These are phyloP conservation scores for Carex cristatella DNA, from an alignment of 176 grass and related monocot genomes.

Conservation along the genomic window DNA sequence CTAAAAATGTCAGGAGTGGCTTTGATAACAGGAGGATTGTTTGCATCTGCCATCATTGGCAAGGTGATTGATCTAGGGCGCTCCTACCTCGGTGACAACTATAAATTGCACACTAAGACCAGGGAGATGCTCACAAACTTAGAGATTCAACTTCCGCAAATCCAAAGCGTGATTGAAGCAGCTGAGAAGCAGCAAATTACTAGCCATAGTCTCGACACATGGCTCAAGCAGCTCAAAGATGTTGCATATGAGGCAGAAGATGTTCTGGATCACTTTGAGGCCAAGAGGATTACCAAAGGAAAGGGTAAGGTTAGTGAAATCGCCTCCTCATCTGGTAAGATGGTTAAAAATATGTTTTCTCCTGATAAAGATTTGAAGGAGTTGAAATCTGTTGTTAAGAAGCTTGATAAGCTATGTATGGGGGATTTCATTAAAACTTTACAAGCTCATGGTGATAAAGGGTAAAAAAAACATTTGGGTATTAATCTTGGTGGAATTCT, in stretches of 20 bases:
- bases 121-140: slow-evolving; percentile 1
- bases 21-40: not conserved
- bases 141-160: not conserved
- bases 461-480: too few species aligned
- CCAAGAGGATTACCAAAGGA: not conserved
- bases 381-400: not conserved
- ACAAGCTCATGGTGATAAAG: too few species aligned
- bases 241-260: not conserved
- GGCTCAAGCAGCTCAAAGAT: slow-evolving; percentile 6
- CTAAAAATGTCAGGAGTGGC: too few species aligned
- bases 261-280: not conserved
- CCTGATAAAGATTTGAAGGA: not conserved
- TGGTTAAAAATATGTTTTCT: not conserved
- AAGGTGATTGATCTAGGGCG: not conserved
- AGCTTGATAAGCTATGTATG: not conserved
- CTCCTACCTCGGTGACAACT: not conserved
- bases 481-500: too few species aligned
- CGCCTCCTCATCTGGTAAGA: not conserved
- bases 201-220: not conserved
- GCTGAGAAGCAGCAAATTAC: not conserved
- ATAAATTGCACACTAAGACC: not conserved
- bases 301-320: not conserved
- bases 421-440: not conserved
- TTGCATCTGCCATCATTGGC: not conserved
- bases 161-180: not conserved